Percentiles rank a stretch among this genome's conserved stretches.
Conservation (phyloP, 2,329 filamentous ascomycete species). For the Passalora sequoiae region DNA sequence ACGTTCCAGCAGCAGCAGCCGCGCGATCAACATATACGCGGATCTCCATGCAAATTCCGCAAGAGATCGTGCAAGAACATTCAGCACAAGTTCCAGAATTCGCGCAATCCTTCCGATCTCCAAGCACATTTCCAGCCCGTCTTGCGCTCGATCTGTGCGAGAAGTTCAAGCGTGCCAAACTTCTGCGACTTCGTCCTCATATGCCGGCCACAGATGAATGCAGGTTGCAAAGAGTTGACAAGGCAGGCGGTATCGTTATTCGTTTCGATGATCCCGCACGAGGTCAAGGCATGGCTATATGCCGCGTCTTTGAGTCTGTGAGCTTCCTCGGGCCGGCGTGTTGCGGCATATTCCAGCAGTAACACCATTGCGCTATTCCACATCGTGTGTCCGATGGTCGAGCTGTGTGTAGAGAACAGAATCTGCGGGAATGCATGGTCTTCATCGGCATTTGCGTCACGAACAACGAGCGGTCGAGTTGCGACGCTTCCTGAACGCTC, state of each 20-base stretch:
- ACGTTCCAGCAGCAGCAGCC: too few relatives aligned
- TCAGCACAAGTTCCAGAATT: constrained; percentile 13
- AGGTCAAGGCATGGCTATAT: constrained; percentile 11
- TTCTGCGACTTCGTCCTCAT: constrained; percentile 16
- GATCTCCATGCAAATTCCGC: too few relatives aligned
- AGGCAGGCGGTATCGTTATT: constrained; percentile 16
- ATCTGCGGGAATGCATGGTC: constrained; percentile 13
- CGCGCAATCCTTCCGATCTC: constrained; percentile 13
- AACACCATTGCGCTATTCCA: constrained; percentile 13
- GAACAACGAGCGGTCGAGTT: constrained; percentile 8
- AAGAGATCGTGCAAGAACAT: too few relatives aligned
- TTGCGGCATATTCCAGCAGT: constrained; percentile 12
- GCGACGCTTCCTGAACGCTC: constrained; percentile 10
- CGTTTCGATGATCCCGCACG: constrained; percentile 12
- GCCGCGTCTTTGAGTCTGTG: constrained; percentile 4
- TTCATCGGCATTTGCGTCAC: constrained; percentile 9
- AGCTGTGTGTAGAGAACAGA: constrained; percentile 15
- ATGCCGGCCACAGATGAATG: constrained; percentile 12
- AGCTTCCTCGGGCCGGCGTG: constrained; percentile 2
- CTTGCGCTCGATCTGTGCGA: constrained; percentile 14
- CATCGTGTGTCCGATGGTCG: constrained; percentile 13
- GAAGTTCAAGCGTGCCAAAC: constrained; percentile 13
- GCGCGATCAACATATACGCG: too few relatives aligned
- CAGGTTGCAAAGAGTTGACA: constrained; percentile 14
- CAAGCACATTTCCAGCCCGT: constrained; percentile 17